Percentiles rank a stretch among this genome's conserved stretches.
Conservation (phyloP, 2,329 filamentous ascomycete genomes). For the Zasmidium angulare region DNA sequence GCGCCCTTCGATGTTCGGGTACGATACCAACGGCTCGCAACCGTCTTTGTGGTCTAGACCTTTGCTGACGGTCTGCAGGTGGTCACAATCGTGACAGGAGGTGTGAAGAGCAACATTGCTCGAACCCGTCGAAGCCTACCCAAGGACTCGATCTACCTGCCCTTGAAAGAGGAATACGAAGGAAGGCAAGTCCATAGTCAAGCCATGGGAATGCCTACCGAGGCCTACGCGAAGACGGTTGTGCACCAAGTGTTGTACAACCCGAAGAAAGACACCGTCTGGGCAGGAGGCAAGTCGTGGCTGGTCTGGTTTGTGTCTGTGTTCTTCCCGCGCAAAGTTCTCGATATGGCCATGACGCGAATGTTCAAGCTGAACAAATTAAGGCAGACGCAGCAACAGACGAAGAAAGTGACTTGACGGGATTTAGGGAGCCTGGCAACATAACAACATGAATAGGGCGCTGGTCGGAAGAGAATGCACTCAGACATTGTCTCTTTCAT, state of each 20-base stretch:
- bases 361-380: constrained; percentile 55
- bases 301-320: constrained; percentile 50
- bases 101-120: constrained; percentile 60
- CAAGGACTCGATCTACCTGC: constrained; percentile 52
- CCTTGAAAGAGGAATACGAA: constrained; percentile 53
- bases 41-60: too few species aligned
- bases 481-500: too few species aligned
- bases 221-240: constrained; percentile 56
- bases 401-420: constrained; percentile 27
- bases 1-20: constrained; percentile 50
- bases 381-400: constrained; percentile 17
- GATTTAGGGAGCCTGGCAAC: not conserved
- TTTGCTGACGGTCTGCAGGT: too few species aligned
- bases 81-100: constrained; percentile 56
- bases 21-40: too few species aligned
- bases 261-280: constrained; percentile 45
- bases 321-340: constrained; percentile 46
- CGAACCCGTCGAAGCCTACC: constrained; percentile 51
- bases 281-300: constrained; percentile 55
- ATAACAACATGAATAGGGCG: too few species aligned
- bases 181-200: constrained; percentile 55
- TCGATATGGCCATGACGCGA: constrained; percentile 46
- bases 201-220: constrained; percentile 51
- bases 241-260: constrained; percentile 51
- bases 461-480: too few species aligned